phyloP scores from a whole-genome alignment of 2,329 filamentous ascomycete genomes.

The Xylariaceae sp. region DNA sequence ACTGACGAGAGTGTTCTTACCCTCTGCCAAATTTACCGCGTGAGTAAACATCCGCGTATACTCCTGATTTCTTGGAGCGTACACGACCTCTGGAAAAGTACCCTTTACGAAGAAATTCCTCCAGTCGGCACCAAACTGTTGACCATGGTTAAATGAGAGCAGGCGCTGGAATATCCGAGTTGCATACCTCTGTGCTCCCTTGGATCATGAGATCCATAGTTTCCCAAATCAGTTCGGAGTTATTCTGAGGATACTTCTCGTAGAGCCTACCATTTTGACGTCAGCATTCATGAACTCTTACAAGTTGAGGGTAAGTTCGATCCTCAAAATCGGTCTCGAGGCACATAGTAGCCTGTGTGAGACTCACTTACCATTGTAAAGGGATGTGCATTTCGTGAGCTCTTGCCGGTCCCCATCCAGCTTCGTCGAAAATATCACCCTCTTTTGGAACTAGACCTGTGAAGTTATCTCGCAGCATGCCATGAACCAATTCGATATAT shows the following conservation, averaged over 20 bases:
- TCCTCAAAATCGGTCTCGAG: background rate
- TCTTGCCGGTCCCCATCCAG: constrained; percentile 33
- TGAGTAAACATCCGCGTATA: constrained; percentile 36
- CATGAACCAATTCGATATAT: constrained; percentile 46
- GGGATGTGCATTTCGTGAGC: constrained; percentile 38
- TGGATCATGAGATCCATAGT: constrained; percentile 45
- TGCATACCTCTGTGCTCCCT: constrained; percentile 35
- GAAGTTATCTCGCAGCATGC: constrained; percentile 50
- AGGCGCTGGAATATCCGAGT: constrained; percentile 13
- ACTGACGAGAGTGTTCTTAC: constrained; percentile 21
- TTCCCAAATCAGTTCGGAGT: constrained; percentile 35
- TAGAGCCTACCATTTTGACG: constrained; percentile 25
- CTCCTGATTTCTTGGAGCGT: constrained; percentile 25
- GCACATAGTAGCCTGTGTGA: background rate
- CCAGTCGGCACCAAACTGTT: constrained; percentile 33
- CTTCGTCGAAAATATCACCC: constrained; percentile 38
- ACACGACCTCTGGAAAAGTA: constrained; percentile 29
- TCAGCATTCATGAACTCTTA: background rate
- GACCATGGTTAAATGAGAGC: too few relatives aligned
- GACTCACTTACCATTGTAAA: constrained; percentile 32
- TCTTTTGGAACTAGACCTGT: constrained; percentile 44
- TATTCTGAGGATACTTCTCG: constrained; percentile 32
- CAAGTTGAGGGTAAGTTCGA: background rate
- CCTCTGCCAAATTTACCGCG: constrained; percentile 42
- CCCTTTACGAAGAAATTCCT: constrained; percentile 32